phyloP scores from a whole-genome alignment of 306 rosid genomes.

The Alnus glutinosa region DNA sequence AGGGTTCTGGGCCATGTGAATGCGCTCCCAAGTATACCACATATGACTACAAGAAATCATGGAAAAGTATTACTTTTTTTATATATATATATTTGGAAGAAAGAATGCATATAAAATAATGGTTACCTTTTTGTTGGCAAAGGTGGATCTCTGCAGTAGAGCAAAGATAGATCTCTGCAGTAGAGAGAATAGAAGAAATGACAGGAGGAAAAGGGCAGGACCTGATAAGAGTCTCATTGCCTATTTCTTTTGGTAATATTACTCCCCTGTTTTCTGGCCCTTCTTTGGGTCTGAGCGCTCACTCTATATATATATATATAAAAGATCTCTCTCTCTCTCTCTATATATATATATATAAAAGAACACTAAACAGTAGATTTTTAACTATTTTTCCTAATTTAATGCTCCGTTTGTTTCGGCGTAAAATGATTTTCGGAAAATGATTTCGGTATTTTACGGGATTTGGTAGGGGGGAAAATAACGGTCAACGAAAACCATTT shows the following conservation, averaged over 20 bases:
- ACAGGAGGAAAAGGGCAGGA: conserved; percentile 28
- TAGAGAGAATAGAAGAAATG: conserved; percentile 35
- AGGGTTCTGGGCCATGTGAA: conserved; percentile 50
- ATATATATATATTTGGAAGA: conserved; percentile 10
- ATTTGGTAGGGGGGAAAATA: no score
- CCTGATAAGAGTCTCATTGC: conserved; percentile 37
- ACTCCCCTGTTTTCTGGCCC: neutral
- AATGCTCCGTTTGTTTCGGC: no score
- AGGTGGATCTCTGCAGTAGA: conserved; percentile 38
- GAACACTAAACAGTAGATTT: no score
- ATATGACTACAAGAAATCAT: conserved; percentile 54
- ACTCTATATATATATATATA: no score
- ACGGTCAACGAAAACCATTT: no score
- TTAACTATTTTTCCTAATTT: no score
- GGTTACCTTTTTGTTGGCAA: conserved; percentile 65
- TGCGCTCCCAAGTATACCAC: conserved; percentile 88
- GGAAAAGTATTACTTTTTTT: neutral
- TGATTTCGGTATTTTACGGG: no score
- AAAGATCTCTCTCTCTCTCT: no score
- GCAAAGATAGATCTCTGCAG: conserved; percentile 42
- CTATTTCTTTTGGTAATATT: conserved; percentile 4
- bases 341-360: no score
- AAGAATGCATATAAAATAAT: conserved; percentile 2
- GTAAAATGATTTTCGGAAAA: no score
- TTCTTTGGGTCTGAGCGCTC: neutral